Base-by-base conservation (phyloP, 2,329 filamentous ascomycete genomes). In the Nothophoma quercina region DNA sequence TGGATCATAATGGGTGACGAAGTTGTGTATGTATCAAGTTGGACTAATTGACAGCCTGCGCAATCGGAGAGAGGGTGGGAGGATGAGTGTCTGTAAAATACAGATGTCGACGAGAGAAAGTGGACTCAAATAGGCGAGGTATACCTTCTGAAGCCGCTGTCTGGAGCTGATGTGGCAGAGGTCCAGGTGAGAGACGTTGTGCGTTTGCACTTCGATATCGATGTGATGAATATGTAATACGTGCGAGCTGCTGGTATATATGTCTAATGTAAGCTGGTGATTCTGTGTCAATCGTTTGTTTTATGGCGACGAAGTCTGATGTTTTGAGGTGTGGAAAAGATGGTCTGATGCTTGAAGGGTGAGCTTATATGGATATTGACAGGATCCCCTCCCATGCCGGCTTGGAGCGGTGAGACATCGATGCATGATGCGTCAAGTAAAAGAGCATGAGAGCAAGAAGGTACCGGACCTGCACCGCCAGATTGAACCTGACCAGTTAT, bases 101-200 rank as follows among this genome's bases (percentile, higher is more conserved):
- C n/a, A n/a, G 13, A 12, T 34, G 12, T 34, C 4, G 35, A 28
- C 7, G 18, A 21, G 18, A 21, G n/a, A 10, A 16, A 18, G 5
- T 16, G 12, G 16, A 7, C 3, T 16, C 8, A 4, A 9, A 15
- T 4, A 43, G 19, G 10, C 10, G 2, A 35, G 5, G 16, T 32
- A 38, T 19, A 38, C 46, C 32, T 23, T n/a, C 10, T 3, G 16
- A 18, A 15, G 23, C 18, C 8, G 39, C 19, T 50, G 46, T 39
- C 39, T 50, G 10, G n/a, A 30, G n/a, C n/a, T 21, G 8, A 29
- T 1, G 5, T 38, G 13, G 8, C 25, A 7, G 15, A 1, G 7
- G 2, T 43, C 25, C 23, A 50, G 38, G 46, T 50, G 39, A 50
- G 32, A 50, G 39, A 43, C 3, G 23, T 4, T 32, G 10, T 23